Conservation (phyloP, 2,329 filamentous ascomycete species). For the Triangularia verruculosa region DNA sequence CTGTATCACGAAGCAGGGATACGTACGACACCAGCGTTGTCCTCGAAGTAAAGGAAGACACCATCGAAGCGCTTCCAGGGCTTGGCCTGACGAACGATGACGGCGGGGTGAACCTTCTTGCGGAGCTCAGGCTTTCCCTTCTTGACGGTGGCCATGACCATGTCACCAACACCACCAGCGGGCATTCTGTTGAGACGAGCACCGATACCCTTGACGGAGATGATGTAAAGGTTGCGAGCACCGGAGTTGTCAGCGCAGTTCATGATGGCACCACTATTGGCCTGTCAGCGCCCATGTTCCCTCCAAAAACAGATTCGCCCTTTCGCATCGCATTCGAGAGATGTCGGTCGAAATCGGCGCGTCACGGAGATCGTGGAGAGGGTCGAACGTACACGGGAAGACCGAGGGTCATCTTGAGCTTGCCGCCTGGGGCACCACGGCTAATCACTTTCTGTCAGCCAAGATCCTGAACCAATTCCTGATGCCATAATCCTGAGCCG, state of each 20-base stretch:
- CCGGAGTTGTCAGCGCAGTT: slow-evolving; percentile 99
- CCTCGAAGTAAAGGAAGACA: slow-evolving; percentile 99
- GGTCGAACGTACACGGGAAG: slow-evolving; percentile 85
- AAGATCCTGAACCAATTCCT: background rate
- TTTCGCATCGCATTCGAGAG: slow-evolving; percentile 11
- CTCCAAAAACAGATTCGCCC: slow-evolving; percentile 21
- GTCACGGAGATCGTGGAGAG: background rate
- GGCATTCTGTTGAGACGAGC: slow-evolving; percentile 96
- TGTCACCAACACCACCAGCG: slow-evolving; percentile 96
- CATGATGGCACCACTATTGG: slow-evolving; percentile 88
- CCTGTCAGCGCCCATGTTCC: slow-evolving; percentile 25
- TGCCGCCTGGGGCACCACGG: slow-evolving; percentile 96
- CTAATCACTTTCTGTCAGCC: slow-evolving; percentile 43
- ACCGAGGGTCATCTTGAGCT: slow-evolving; percentile 99
- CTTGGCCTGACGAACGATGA: slow-evolving; percentile 98
- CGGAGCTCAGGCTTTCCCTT: slow-evolving; percentile 99
- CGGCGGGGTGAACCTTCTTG: slow-evolving; percentile 99
- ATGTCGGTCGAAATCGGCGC: slow-evolving; percentile 15
- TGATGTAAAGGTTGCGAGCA: slow-evolving; percentile 99
- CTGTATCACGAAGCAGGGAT: slow-evolving; percentile 5
- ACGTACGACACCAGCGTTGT: slow-evolving; percentile 98
- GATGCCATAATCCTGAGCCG: slow-evolving; percentile 2
- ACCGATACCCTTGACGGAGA: slow-evolving; percentile 98
- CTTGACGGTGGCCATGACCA: slow-evolving; percentile 99
- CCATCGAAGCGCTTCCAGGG: slow-evolving; percentile 98